Percentiles rank a stretch among this genome's conserved stretches.
Evolutionary conservation across 2,329 filamentous ascomycete species (phyloP).

Genomic region (Alternaria brassicicola): DNA sequence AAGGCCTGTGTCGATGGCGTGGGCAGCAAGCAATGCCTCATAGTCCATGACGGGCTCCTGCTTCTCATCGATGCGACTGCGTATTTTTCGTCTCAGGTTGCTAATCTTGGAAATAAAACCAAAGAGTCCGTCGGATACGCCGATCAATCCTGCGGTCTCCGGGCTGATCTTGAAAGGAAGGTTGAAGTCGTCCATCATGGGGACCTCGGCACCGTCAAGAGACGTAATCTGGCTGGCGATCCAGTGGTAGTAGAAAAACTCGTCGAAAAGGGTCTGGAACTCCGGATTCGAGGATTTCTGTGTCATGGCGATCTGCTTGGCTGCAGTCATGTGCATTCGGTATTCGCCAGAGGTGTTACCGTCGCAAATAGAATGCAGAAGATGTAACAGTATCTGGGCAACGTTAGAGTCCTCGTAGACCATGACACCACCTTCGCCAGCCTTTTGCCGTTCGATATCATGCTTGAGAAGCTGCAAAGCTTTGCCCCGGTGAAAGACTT

Average conservation of each 20-base stretch:
- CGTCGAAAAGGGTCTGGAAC: slow-evolving; percentile 73
- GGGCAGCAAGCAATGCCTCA: slow-evolving; percentile 71
- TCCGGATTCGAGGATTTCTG: slow-evolving; percentile 67
- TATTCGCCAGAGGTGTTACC: slow-evolving; percentile 72
- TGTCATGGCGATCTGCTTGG: slow-evolving; percentile 70
- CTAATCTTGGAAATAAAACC: slow-evolving; percentile 80
- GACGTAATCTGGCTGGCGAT: slow-evolving; percentile 64
- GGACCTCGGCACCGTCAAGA: slow-evolving; percentile 59
- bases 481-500: slow-evolving; percentile 48
- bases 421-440: slow-evolving; percentile 46
- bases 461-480: slow-evolving; percentile 59
- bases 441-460: slow-evolving; percentile 48
- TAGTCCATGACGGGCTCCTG: slow-evolving; percentile 75
- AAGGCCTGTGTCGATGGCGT: slow-evolving; percentile 76
- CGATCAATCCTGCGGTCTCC: slow-evolving; percentile 68
- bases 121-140: slow-evolving; percentile 83
- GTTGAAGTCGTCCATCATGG: slow-evolving; percentile 59
- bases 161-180: slow-evolving; percentile 63
- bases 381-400: slow-evolving; percentile 64
- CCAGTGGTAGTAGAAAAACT: slow-evolving; percentile 85
- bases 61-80: slow-evolving; percentile 66
- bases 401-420: slow-evolving; percentile 63
- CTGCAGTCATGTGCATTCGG: slow-evolving; percentile 77
- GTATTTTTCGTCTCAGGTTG: slow-evolving; percentile 74
- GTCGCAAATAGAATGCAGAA: slow-evolving; percentile 66